Percentiles rank a stretch among this genome's conserved stretches.
phyloP scores from a whole-genome alignment of 495 filamentous ascomycete genomes.

The Trichocladium antarcticum region DNA sequence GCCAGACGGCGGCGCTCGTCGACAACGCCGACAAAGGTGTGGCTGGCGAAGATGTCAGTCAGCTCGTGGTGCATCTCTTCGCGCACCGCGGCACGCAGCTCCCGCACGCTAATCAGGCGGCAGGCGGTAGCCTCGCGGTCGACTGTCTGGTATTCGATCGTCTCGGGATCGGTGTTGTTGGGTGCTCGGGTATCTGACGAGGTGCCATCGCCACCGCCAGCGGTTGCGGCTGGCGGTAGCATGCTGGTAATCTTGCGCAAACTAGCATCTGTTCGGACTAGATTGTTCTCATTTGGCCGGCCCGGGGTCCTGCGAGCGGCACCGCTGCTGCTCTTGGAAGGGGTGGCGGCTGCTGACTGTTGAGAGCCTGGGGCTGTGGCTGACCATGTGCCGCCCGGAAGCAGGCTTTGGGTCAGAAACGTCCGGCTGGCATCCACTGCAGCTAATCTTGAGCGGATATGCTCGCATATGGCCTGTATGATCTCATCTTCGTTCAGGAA shows the following conservation, averaged over 20 bases:
- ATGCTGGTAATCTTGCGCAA: constrained; percentile 93
- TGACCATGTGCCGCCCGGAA: constrained; percentile 53
- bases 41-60: constrained; percentile 78
- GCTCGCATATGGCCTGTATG: constrained; percentile 73
- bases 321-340: constrained; percentile 33
- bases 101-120: constrained; percentile 65
- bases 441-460: constrained; percentile 66
- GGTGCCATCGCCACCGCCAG: neutral
- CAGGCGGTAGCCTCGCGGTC: constrained; percentile 58
- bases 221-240: constrained; percentile 52
- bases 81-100: constrained; percentile 69
- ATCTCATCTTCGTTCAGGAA: constrained; percentile 98
- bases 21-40: constrained; percentile 89
- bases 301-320: constrained; percentile 29
- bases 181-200: neutral
- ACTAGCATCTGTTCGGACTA: constrained; percentile 83
- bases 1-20: constrained; percentile 78
- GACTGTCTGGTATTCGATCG: constrained; percentile 53
- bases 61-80: constrained; percentile 79
- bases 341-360: constrained; percentile 21
- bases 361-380: constrained; percentile 22
- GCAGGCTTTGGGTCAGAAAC: constrained; percentile 83
- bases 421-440: constrained; percentile 90
- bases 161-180: constrained; percentile 4
- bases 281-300: constrained; percentile 74